Evolutionary conservation across 345 rosid genomes (phyloP).

Genomic region (Geranium brycei): DNA sequence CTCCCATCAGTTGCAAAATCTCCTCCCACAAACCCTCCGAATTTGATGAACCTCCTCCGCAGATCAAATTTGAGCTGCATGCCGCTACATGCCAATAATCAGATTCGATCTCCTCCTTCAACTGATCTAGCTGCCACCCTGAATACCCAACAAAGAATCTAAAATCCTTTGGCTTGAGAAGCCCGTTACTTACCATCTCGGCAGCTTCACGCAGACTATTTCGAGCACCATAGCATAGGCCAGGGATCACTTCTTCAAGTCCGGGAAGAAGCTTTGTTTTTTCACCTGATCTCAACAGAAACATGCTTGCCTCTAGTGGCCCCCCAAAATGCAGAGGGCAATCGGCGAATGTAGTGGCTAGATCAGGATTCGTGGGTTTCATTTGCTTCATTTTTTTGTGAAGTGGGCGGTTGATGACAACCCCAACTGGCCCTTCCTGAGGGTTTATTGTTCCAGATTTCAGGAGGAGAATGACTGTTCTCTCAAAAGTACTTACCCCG

Average conservation of each 20-base stretch:
- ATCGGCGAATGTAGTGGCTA: constrained; percentile 69
- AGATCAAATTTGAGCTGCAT: constrained; percentile 67
- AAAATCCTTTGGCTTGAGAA: constrained; percentile 64
- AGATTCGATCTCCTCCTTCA: constrained; percentile 74
- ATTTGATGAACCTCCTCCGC: constrained; percentile 29
- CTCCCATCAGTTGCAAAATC: constrained; percentile 89
- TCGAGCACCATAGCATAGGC: constrained; percentile 68
- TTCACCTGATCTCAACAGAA: constrained; percentile 42
- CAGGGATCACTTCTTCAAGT: constrained; percentile 70
- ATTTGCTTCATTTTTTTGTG: constrained; percentile 62
- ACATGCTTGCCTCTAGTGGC: constrained; percentile 82
- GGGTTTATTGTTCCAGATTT: constrained; percentile 76
- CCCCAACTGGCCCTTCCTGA: constrained; percentile 88
- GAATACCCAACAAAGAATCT: constrained; percentile 87
- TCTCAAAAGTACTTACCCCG: constrained; percentile 63
- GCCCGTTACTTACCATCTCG: constrained; percentile 61
- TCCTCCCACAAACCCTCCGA: constrained; percentile 69
- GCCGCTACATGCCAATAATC: constrained; percentile 79
- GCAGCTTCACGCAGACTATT: constrained; percentile 81
- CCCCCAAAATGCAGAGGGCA: constrained; percentile 83
- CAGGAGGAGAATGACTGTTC: constrained; percentile 83
- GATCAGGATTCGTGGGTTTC: constrained; percentile 60
- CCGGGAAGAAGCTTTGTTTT: constrained; percentile 41
- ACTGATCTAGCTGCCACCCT: constrained; percentile 87
- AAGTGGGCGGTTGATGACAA: constrained; percentile 79